Conservation (phyloP, 257 asterid species). For the Catharanthus roseus region DNA sequence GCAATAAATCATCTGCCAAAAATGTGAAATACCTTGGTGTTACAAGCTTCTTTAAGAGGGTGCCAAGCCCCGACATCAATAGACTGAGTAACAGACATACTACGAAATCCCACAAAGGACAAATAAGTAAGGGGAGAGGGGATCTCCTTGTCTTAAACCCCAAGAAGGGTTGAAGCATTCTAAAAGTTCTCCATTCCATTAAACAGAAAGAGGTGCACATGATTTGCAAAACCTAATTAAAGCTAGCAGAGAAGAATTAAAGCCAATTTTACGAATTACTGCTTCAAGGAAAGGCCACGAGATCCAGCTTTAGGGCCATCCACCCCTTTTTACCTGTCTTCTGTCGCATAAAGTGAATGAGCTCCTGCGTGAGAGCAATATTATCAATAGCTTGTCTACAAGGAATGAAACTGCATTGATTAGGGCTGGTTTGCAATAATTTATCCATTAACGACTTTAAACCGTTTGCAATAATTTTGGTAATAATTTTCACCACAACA, state of each 20-base stretch:
- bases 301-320: not conserved
- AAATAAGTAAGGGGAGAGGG: not conserved
- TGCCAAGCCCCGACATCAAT: not conserved
- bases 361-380: not conserved
- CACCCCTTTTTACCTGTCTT: no score
- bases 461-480: no score
- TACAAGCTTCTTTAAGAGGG: not conserved
- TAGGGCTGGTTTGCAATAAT: no score
- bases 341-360: not conserved
- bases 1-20: not conserved
- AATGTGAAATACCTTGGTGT: no score
- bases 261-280: not conserved
- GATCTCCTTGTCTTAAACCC: no score
- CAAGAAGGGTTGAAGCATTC: not conserved
- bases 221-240: not conserved
- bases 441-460: no score
- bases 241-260: not conserved
- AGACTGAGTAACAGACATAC: not conserved
- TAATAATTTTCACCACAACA: no score
- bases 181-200: not conserved
- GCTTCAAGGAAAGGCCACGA: not conserved
- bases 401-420: no score
- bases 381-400: not conserved
- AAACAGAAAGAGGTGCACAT: not conserved
- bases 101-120: not conserved